A percentile compares a stretch with the other conserved stretches of the same genome.
Conservation (phyloP, 2,329 filamentous ascomycete species). For the Metarhizium brunneum region DNA sequence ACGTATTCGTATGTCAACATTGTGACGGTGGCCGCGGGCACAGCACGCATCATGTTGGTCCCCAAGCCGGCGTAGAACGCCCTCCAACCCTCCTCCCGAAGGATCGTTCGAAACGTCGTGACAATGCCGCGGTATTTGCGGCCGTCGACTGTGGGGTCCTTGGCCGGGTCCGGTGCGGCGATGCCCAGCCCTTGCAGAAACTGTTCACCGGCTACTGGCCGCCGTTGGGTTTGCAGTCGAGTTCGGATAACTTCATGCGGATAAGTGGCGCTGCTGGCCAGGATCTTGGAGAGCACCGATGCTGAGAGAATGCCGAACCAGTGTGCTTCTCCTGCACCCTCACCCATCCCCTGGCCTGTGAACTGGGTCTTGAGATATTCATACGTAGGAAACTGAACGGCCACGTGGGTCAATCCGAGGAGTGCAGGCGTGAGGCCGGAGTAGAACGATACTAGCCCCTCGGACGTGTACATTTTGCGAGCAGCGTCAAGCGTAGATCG, state of each 20-base stretch:
- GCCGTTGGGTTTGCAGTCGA: constrained; percentile 83
- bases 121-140: constrained; percentile 69
- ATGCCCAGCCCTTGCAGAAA: constrained; percentile 42
- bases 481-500: constrained; percentile 82
- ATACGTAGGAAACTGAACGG: constrained; percentile 94
- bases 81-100: constrained; percentile 86
- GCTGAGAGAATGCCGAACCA: constrained; percentile 79
- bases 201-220: constrained; percentile 49
- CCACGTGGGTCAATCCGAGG: constrained; percentile 86
- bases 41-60: constrained; percentile 92
- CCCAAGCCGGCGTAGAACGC: constrained; percentile 97
- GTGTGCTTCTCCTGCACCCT: constrained; percentile 47
- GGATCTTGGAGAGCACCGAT: constrained; percentile 87
- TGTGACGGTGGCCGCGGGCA: constrained; percentile 92
- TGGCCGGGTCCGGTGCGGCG: constrained; percentile 21
- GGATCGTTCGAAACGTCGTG: constrained; percentile 73
- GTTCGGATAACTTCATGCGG: constrained; percentile 95
- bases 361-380: constrained; percentile 88
- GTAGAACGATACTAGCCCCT: constrained; percentile 87
- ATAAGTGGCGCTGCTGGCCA: constrained; percentile 91
- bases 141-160: constrained; percentile 16
- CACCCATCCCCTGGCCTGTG: constrained; percentile 81
- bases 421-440: constrained; percentile 88
- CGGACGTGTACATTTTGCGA: constrained; percentile 87
- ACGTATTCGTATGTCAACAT: constrained; percentile 92